Base-by-base conservation (phyloP, 257 asterid species). In the Scutellaria galericulata region DNA sequence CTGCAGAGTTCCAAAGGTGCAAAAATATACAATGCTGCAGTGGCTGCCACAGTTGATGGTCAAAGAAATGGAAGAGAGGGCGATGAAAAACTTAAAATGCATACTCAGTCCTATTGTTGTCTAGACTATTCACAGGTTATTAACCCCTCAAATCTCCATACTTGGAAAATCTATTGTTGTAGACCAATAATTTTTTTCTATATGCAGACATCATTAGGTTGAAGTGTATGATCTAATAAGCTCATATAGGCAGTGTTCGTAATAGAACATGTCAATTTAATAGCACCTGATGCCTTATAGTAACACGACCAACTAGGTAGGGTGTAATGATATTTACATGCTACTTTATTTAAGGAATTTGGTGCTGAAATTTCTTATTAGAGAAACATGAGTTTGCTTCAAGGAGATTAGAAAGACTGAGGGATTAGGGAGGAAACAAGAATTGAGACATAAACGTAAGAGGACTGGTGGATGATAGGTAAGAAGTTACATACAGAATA, bases 71-170 rank as follows among this genome's bases (percentile, higher is more conserved):
- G 98, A 66, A 87, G 86, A 79, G 97, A 87, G 60, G 96, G 96
- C 74, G 97, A 92, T 56, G 98, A 92, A 12, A 92, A 92, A 79
- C 80, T 78, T 66, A 92, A 92, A 83, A 44, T 90, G 90, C 97
- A 93, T 44, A 93, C 98, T 5, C 98, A 93, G 78, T 90, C 97
- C 12, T 93, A 90, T 61, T 93, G 98, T 60, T 90, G 98, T 77
- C 85, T 93, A 20, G 98, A 93, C 71, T 93, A 93, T 80, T 82
- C 98, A 41, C 98, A 92, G 96, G 98, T 89, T 75, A 70, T 47
- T 65, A 40, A 64, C 79, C 62, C 47, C 71, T 52, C 24, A 51
- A 50, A 67, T 12, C 78, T 70, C 14, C 55, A 6, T 42, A 20
- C 59, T 9, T 45, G 66, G 51, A 78, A 48, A 15, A 18, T 44